Percentiles rank a stretch among this genome's conserved stretches.
Evolutionary conservation across 2,329 filamentous ascomycete species (phyloP).

Genomic region (Monosporascus cannonballus): DNA sequence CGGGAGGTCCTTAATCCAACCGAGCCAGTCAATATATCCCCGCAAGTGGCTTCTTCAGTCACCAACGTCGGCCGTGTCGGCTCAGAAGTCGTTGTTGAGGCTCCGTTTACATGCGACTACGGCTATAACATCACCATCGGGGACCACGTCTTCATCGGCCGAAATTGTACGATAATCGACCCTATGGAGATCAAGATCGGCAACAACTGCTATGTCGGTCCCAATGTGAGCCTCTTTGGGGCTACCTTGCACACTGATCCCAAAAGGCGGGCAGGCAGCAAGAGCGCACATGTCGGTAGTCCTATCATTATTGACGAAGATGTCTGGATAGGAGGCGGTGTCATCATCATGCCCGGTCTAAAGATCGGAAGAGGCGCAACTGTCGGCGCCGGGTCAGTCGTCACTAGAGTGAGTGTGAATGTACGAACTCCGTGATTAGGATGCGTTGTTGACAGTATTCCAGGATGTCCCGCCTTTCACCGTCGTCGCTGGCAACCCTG

Average conservation of each 20-base stretch:
- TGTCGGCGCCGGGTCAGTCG: slow-evolving; percentile 77
- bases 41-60: slow-evolving; percentile 44
- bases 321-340: slow-evolving; percentile 75
- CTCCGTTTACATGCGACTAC: slow-evolving; percentile 89
- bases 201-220: slow-evolving; percentile 68
- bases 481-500: slow-evolving; percentile 66
- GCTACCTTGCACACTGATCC: slow-evolving; percentile 68
- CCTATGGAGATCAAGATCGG: slow-evolving; percentile 80
- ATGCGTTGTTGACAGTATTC: slow-evolving; percentile 11
- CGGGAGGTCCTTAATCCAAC: slow-evolving; percentile 63
- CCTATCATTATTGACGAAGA: slow-evolving; percentile 78
- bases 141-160: slow-evolving; percentile 75
- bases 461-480: slow-evolving; percentile 62
- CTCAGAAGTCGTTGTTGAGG: slow-evolving; percentile 72
- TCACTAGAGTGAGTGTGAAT: slow-evolving; percentile 59
- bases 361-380: slow-evolving; percentile 74
- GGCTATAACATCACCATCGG: slow-evolving; percentile 92
- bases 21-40: slow-evolving; percentile 50
- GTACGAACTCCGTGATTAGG: not conserved
- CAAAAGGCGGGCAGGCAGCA: slow-evolving; percentile 65
- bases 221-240: slow-evolving; percentile 81
- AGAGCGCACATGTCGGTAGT: slow-evolving; percentile 64
- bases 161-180: slow-evolving; percentile 81
- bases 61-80: slow-evolving; percentile 59
- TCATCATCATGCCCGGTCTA: slow-evolving; percentile 71